Base-by-base conservation (phyloP, 208 protist species). In the Leishmania martiniquensis region DNA sequence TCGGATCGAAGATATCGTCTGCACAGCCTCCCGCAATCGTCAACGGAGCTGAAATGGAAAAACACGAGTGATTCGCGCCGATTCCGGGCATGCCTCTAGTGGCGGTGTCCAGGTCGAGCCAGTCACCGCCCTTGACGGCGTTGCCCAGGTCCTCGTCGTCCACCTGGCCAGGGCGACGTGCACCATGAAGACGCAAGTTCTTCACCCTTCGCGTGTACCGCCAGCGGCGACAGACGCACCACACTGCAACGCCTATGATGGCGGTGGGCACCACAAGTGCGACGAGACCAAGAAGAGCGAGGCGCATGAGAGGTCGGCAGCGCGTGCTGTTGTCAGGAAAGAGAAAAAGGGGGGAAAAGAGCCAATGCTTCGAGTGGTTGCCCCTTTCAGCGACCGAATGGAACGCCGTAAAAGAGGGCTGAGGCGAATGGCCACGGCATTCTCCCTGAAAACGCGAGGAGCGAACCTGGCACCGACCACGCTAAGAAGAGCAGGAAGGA, bases 1-100 rank as follows among this genome's bases (percentile, higher is more conserved):
- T 89, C 7, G 91, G 91, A 68, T 95, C 91, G 72, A 95, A 95
- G 7, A 73, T 75, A 7, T n/a, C 60, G 5, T 51, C 74, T 9
- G 12, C 32, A 20, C 17, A 34, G 12, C n/a, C 66, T 6, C 15
- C 39, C 82, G n/a, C n/a, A 34, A 13, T 47, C 12, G 32, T 42
- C 67, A 29, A 57, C 6, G 47, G 7, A 3, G 7, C 59, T 15
- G 47, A 68, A 17, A 63, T 29, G 4, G 57, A 37, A 29, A 81
- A 79, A 17, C 55, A 44, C 54, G 72, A 17, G 25, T 63, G 49
- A 3, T 42, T n/a, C 13, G 65, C 66, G 1, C 75, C 81, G 29
- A 68, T 25, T 9, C 37, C 9, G 9, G 62, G 60, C 12, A 22
- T 70, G n/a, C 71, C 66, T 25, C 34, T 49, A 2, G 52, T 63